Evolutionary conservation across 1,284 basidiomycete species (phyloP).

Genomic region (Ustilago shanxiensis): DNA sequence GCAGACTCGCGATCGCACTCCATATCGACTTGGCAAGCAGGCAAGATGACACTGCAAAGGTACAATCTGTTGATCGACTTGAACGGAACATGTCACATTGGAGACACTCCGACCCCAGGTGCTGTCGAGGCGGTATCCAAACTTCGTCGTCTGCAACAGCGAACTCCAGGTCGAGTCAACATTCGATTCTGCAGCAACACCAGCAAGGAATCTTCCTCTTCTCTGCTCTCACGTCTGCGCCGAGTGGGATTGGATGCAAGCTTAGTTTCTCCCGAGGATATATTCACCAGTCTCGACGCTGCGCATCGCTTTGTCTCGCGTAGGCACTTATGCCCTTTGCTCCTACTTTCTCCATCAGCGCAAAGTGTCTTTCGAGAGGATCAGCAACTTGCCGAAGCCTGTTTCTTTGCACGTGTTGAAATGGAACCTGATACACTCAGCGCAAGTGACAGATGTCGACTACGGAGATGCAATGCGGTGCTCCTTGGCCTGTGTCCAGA

Average conservation of each 20-base stretch:
- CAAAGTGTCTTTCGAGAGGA: conserved; percentile 23
- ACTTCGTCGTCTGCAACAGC: conserved; percentile 25
- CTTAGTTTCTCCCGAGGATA: conserved; percentile 22
- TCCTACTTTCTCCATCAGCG: conserved; percentile 33
- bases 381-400: neutral
- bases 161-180: conserved; percentile 19
- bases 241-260: conserved; percentile 18
- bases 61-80: conserved; percentile 52
- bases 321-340: conserved; percentile 22
- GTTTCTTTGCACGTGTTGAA: conserved; percentile 31
- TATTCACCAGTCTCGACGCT: conserved; percentile 47
- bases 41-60: conserved; percentile 10
- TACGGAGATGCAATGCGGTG: conserved; percentile 37
- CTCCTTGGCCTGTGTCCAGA: conserved; percentile 46
- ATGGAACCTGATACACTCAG: conserved; percentile 16
- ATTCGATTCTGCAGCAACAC: conserved; percentile 50
- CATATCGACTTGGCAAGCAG: neutral
- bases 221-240: conserved; percentile 33
- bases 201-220: conserved; percentile 39
- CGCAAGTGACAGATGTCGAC: conserved; percentile 7
- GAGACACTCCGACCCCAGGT: conserved; percentile 28
- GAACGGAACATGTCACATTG: conserved; percentile 48
- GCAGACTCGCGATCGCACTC: neutral
- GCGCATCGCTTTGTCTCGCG: conserved; percentile 24
- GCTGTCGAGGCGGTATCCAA: conserved; percentile 36